Percentiles rank a stretch among this genome's conserved stretches.
These are phyloP conservation scores for Sclerospora graminicola DNA, from an alignment of 352 stramenopile genomes.

Conservation along the genomic window DNA sequence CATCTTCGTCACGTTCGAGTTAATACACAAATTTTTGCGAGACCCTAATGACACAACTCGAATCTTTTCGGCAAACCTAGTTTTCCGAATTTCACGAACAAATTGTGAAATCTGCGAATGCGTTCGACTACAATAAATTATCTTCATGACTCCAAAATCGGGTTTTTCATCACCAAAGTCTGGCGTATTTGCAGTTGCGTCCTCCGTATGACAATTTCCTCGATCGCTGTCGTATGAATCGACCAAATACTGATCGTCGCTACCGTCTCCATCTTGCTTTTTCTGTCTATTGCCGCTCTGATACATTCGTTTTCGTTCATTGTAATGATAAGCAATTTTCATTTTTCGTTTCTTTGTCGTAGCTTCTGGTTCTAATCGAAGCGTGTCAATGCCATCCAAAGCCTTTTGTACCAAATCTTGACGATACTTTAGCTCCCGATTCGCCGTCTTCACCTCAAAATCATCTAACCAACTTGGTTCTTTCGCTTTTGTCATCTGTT, in stretches of 20 bases:
- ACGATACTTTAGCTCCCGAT: constrained; percentile 32
- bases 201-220: constrained; percentile 3
- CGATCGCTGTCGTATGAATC: constrained; percentile 69
- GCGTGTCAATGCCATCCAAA: constrained; percentile 42
- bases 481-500: constrained; percentile 6
- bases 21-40: constrained; percentile 79
- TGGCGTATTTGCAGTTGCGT: background rate
- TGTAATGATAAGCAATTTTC: constrained; percentile 45
- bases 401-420: constrained; percentile 35
- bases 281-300: constrained; percentile 2
- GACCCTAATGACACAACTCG: constrained; percentile 74
- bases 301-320: constrained; percentile 38
- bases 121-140: constrained; percentile 87
- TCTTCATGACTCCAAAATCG: constrained; percentile 53
- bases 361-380: constrained; percentile 37
- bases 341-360: constrained; percentile 61
- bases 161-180: constrained; percentile 11
- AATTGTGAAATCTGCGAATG: constrained; percentile 88
- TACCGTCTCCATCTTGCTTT: constrained; percentile 14
- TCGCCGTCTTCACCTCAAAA: constrained; percentile 40
- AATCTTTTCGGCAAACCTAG: constrained; percentile 50
- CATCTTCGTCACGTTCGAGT: constrained; percentile 55
- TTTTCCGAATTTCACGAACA: constrained; percentile 81
- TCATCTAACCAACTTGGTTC: constrained; percentile 53
- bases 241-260: constrained; percentile 50